Evolutionary conservation across 148 eudicot genomes (phyloP), one percentile per base, ranked within the genome.

Genomic region (Mesembryanthemum crystallinum): DNA sequence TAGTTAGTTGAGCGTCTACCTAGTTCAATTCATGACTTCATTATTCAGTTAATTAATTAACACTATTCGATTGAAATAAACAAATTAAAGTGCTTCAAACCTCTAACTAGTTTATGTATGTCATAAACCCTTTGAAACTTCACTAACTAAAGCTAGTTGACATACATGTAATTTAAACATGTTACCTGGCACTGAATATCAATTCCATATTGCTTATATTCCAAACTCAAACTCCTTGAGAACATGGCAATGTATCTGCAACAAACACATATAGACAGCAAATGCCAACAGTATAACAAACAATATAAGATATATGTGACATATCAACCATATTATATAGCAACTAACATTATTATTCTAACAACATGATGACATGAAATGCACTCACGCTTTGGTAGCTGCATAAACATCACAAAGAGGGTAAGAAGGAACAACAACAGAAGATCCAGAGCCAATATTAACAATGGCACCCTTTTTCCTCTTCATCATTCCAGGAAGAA

Each of bases 101-200:
- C n/a, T n/a, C n/a, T n/a, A n/a, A n/a, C n/a, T n/a, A n/a, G n/a
- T n/a, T n/a, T n/a, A n/a, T n/a, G n/a, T n/a, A n/a, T n/a, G n/a
- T n/a, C n/a, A n/a, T n/a, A n/a, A n/a, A n/a, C n/a, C n/a, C n/a
- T n/a, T n/a, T n/a, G n/a, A n/a, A n/a, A n/a, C n/a, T n/a, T n/a
- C n/a, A n/a, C n/a, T n/a, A n/a, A n/a, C n/a, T n/a, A n/a, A n/a
- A n/a, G n/a, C n/a, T n/a, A n/a, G n/a, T n/a, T n/a, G n/a, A n/a
- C n/a, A n/a, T n/a, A n/a, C n/a, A 3, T 61, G 28, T 12, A 1
- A 6, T 25, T 61, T 29, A 35, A 65, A 65, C n/a, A 33, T 21
- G 43, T 27, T 85, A 89, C 92, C 90, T 89, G 92, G 67, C 92
- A 89, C 81, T 87, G 92, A 64, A 89, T 85, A 71, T 89, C 90